Percentiles rank a stretch among this genome's conserved stretches.
Evolutionary conservation across 306 rosid genomes (phyloP).

Genomic region (Bauhinia variegata): DNA sequence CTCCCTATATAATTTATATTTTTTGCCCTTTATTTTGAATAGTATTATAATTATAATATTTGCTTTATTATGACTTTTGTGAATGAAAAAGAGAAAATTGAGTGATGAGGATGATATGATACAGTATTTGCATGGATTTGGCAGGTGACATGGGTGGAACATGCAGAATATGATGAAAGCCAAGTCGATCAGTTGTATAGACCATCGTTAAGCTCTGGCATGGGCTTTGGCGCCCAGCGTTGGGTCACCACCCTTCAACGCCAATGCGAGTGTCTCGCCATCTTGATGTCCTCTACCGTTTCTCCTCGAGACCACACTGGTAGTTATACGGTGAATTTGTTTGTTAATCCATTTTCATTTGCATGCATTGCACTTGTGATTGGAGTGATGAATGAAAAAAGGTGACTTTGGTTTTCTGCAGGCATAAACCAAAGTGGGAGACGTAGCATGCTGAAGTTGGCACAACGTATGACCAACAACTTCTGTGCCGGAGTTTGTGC

Average conservation of each 20-base stretch:
- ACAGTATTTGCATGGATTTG: slow-evolving; percentile 7
- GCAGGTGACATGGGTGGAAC: slow-evolving; percentile 98
- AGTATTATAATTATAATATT: too few relatives aligned
- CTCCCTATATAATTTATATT: background rate
- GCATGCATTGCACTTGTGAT: background rate
- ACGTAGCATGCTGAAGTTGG: slow-evolving; percentile 94
- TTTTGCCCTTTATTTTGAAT: background rate
- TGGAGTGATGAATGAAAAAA: too few relatives aligned
- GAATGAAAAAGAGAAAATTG: too few relatives aligned
- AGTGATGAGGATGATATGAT: background rate
- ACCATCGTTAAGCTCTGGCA: slow-evolving; percentile 77
- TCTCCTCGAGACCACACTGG: slow-evolving; percentile 75
- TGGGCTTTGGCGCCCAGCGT: slow-evolving; percentile 86
- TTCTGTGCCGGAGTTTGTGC: slow-evolving; percentile 97
- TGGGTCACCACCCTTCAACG: slow-evolving; percentile 96
- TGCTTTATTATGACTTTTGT: too few relatives aligned
- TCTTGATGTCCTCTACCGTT: slow-evolving; percentile 72
- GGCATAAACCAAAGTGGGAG: slow-evolving; percentile 72
- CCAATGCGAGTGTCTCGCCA: slow-evolving; percentile 88
- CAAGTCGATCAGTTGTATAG: slow-evolving; percentile 81
- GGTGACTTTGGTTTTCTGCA: background rate
- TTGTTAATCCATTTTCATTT: too few relatives aligned
- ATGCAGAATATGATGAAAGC: slow-evolving; percentile 87
- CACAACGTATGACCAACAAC: slow-evolving; percentile 92
- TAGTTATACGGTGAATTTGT: background rate